Conservation (phyloP, 306 rosid genomes). For the Cicer bijugum region DNA sequence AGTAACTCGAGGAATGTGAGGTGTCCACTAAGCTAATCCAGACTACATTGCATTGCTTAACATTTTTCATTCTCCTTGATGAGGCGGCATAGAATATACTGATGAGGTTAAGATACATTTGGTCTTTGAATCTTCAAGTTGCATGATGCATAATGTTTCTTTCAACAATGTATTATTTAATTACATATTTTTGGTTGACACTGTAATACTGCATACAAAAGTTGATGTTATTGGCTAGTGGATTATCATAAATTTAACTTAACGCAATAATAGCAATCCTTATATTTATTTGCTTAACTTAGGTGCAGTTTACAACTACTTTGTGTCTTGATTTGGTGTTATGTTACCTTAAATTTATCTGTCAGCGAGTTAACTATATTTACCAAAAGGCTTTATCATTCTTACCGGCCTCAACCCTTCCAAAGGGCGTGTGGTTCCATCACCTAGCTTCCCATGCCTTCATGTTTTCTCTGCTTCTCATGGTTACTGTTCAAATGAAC, state of each 20-base stretch:
- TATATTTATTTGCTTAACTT: conserved; percentile 5
- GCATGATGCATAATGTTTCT: background rate
- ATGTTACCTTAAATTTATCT: conserved; percentile 35
- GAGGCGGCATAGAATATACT: background rate
- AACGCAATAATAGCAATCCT: too few species aligned
- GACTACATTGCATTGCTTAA: conserved; percentile 9
- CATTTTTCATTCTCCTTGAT: background rate
- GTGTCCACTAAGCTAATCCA: background rate
- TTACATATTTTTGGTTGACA: background rate
- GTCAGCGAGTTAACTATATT: conserved; percentile 6
- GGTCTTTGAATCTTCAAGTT: background rate
- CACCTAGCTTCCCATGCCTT: conserved; percentile 28
- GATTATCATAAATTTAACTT: background rate
- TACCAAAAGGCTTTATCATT: background rate
- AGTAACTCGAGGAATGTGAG: conserved; percentile 1
- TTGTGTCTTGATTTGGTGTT: conserved; percentile 31
- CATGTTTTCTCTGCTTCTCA: background rate
- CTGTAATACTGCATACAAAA: background rate
- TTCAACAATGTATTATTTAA: background rate
- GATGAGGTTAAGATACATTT: background rate
- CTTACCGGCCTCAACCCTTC: conserved; percentile 34
- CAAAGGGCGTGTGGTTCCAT: conserved; percentile 34
- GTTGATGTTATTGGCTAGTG: background rate
- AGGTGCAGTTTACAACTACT: background rate
- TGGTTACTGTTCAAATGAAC: too few species aligned